These are phyloP conservation scores for Ganoderma lingzhi DNA, from an alignment of 1,284 basidiomycete species.

Conservation along the genomic window DNA sequence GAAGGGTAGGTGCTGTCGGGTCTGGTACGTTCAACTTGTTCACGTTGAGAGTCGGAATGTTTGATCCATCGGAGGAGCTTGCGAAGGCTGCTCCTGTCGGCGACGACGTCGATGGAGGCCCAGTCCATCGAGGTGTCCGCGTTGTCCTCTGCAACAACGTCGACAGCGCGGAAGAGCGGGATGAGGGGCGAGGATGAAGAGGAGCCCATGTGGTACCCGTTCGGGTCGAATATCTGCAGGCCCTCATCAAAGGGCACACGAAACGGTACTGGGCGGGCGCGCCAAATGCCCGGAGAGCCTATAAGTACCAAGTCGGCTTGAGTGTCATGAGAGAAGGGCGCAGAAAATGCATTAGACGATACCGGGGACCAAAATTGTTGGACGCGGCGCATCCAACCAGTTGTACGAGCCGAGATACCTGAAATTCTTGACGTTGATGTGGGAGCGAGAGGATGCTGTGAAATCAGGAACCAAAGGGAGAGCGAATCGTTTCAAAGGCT, in stretches of 20 bases:
- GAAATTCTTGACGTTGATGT: constrained; percentile 20
- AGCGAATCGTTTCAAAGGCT: constrained; percentile 7
- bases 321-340: not conserved
- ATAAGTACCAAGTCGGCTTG: not conserved
- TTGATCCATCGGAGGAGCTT: constrained; percentile 62
- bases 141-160: constrained; percentile 43
- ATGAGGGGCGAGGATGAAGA: constrained; percentile 48
- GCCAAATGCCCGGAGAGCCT: constrained; percentile 64
- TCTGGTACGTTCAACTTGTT: not conserved
- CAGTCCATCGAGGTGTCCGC: constrained; percentile 49
- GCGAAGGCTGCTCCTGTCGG: constrained; percentile 63
- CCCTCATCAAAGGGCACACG: constrained; percentile 56
- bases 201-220: constrained; percentile 48
- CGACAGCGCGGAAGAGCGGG: constrained; percentile 58
- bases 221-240: constrained; percentile 56
- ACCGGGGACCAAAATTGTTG: constrained; percentile 65
- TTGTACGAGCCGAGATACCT: constrained; percentile 60
- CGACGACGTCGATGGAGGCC: constrained; percentile 58
- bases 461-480: not conserved
- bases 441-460: not conserved
- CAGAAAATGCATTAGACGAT: not conserved
- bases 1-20: constrained; percentile 14
- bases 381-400: constrained; percentile 50
- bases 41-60: not conserved
- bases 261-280: constrained; percentile 51